Conservation (phyloP, 768 basidiomycete species). For the Rhodocollybia butyracea region DNA sequence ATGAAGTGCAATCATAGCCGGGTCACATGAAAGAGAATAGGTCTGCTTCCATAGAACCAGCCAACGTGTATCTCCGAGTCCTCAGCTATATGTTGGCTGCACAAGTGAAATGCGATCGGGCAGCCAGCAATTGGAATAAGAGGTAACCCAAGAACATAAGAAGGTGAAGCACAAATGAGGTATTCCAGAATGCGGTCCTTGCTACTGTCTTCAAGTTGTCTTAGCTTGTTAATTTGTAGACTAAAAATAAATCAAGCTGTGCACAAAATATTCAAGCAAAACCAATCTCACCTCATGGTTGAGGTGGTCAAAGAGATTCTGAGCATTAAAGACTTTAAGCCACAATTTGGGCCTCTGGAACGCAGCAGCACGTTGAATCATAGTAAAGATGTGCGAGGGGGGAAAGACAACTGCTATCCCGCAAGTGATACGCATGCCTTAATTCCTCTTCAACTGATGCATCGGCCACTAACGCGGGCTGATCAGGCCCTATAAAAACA, state of each 20-base stretch:
- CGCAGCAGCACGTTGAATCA: neutral
- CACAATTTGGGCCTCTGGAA: neutral
- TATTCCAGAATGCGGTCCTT: conserved; percentile 14
- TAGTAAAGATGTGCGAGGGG: neutral
- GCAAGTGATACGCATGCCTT: neutral
- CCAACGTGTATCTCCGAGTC: conserved; percentile 7
- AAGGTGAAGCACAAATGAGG: conserved; percentile 9
- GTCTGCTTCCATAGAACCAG: conserved; percentile 9
- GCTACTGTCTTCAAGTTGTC: neutral
- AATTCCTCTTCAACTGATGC: neutral
- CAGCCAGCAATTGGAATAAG: conserved; percentile 13
- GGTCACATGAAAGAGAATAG: conserved; percentile 13
- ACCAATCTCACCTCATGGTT: no score
- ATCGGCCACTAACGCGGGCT: conserved; percentile 8
- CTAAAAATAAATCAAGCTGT: neutral
- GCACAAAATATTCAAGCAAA: no score
- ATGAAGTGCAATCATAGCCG: conserved; percentile 11
- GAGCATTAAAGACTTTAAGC: neutral
- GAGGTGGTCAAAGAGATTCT: neutral
- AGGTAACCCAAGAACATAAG: conserved; percentile 12
- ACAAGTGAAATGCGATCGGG: conserved; percentile 10
- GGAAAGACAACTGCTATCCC: neutral
- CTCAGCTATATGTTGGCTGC: neutral
- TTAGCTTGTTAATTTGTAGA: conserved; percentile 2
- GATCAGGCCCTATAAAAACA: conserved; percentile 4